Evolutionary conservation across 352 stramenopile species (phyloP).

Genomic region (Globisporangium echinulatum): DNA sequence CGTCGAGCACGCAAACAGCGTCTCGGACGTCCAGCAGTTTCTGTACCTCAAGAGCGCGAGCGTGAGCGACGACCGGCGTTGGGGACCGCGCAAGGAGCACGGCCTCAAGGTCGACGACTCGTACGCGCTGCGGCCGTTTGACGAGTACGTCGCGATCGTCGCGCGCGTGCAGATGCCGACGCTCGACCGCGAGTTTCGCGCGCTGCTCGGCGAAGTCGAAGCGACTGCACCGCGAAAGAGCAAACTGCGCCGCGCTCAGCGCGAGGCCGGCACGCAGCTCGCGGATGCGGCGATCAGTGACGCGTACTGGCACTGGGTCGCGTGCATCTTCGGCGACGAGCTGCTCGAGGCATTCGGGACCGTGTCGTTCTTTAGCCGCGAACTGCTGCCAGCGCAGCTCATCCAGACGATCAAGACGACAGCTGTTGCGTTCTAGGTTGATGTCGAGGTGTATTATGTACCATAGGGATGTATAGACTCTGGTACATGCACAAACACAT

Average conservation of each 20-base stretch:
- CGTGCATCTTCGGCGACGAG: constrained; percentile 32
- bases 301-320: constrained; percentile 30
- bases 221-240: constrained; percentile 6
- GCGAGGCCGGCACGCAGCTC: constrained; percentile 10
- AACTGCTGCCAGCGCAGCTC: constrained; percentile 39
- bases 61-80: constrained; percentile 18
- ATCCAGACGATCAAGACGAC: constrained; percentile 42
- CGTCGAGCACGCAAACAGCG: constrained; percentile 14
- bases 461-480: not conserved
- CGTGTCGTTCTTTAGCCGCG: constrained; percentile 35
- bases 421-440: constrained; percentile 9
- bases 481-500: not conserved
- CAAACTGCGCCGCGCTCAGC: not conserved
- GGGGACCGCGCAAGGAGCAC: constrained; percentile 5
- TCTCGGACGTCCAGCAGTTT: constrained; percentile 8
- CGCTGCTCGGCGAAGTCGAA: constrained; percentile 13
- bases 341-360: constrained; percentile 38
- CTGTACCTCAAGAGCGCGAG: constrained; percentile 22
- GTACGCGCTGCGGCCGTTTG: constrained; percentile 21
- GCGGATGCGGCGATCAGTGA: constrained; percentile 4
- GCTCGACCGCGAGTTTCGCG: constrained; percentile 16
- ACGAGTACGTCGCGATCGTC: constrained; percentile 21
- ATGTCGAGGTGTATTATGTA: constrained; percentile 17
- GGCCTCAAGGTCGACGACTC: constrained; percentile 20
- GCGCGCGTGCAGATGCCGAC: constrained; percentile 1